Conservation (phyloP, 768 basidiomycete species). For the Dentipellis sp. region DNA sequence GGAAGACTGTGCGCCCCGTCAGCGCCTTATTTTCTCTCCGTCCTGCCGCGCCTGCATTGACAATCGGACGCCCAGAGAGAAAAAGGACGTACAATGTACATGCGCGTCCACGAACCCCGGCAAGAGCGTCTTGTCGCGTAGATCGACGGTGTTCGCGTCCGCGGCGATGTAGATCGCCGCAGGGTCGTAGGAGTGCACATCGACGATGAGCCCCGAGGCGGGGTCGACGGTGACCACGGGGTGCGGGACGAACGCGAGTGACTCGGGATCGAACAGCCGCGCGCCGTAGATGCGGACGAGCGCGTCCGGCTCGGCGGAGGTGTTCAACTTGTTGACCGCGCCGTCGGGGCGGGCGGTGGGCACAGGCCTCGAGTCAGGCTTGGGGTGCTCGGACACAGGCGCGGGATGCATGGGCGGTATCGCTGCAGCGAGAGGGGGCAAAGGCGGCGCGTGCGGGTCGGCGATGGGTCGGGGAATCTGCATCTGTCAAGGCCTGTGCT, state of each 20-base stretch:
- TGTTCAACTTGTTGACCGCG: too few species aligned
- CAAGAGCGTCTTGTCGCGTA: conserved; percentile 36
- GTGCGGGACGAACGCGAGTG: conserved; percentile 30
- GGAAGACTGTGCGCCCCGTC: conserved; percentile 33
- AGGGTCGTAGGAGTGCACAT: conserved; percentile 22
- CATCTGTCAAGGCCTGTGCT: too few species aligned
- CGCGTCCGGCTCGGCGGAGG: neutral
- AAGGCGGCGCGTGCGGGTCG: too few species aligned
- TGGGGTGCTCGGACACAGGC: too few species aligned
- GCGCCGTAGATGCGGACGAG: conserved; percentile 30
- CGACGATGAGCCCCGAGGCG: conserved; percentile 38
- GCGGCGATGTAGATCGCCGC: neutral
- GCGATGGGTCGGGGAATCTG: too few species aligned
- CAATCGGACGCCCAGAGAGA: neutral
- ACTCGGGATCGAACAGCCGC: conserved; percentile 40
- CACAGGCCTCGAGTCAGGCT: too few species aligned
- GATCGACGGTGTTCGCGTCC: conserved; percentile 24
- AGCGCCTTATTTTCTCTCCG: neutral
- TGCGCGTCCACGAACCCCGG: conserved; percentile 53
- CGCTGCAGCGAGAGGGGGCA: too few species aligned
- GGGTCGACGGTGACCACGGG: conserved; percentile 39
- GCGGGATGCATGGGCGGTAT: too few species aligned
- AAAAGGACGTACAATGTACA: conserved; percentile 36
- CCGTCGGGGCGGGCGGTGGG: too few species aligned
- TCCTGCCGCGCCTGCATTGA: neutral